Conservation (phyloP, 371 early-diverging fungal species). For the Mycotypha africana region DNA sequence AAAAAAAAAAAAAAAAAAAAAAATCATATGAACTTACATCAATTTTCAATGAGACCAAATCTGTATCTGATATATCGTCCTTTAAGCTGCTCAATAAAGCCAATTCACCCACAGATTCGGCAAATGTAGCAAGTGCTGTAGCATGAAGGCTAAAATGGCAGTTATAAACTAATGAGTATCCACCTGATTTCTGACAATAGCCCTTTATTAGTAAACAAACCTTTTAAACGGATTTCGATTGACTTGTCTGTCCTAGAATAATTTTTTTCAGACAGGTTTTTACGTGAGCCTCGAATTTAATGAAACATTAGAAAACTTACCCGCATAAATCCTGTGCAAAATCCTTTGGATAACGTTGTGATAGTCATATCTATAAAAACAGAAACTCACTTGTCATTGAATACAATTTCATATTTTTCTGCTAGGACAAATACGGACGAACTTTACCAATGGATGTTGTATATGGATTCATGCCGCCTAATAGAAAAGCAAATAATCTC, state of each 20-base stretch:
- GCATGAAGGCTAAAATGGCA: constrained; percentile 40
- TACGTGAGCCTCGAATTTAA: too few species aligned
- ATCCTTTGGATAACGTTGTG: constrained; percentile 40
- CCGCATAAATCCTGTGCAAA: constrained; percentile 48
- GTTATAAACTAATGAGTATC: too few species aligned
- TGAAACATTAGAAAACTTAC: too few species aligned
- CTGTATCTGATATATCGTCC: constrained; percentile 37
- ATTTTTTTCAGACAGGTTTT: too few species aligned
- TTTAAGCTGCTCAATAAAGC: constrained; percentile 34
- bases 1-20: too few species aligned
- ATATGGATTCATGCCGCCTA: constrained; percentile 36
- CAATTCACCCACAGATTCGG: constrained; percentile 52
- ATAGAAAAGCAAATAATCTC: constrained; percentile 30
- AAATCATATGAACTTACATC: constrained; percentile 27
- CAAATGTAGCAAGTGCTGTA: constrained; percentile 57
- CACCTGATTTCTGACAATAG: too few species aligned
- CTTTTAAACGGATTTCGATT: constrained; percentile 25
- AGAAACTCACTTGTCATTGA: background rate
- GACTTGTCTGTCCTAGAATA: constrained; percentile 20
- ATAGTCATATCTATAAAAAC: constrained; percentile 34
- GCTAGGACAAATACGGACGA: too few species aligned
- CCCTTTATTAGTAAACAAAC: constrained; percentile 5
- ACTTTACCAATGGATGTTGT: constrained; percentile 39
- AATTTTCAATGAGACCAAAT: constrained; percentile 34
- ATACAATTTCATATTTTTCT: background rate